Conservation (phyloP, 192 early-diverging fungal species). For the Coemansia sp. region DNA sequence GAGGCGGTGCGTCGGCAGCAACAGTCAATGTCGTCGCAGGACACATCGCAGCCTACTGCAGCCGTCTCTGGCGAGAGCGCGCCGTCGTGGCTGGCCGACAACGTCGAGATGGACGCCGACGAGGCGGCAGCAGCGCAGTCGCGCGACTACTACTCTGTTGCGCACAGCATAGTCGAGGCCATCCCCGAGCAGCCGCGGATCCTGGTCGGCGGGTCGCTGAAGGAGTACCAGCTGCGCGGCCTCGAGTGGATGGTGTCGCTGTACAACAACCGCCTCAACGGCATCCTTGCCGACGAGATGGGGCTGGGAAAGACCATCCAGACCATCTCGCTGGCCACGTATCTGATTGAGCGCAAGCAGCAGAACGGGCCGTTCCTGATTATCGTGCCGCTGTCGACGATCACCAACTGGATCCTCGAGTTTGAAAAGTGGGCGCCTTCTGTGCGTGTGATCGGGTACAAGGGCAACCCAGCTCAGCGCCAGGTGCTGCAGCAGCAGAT, state of each 20-base stretch:
- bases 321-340: conserved; percentile 79
- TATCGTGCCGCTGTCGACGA: conserved; percentile 92
- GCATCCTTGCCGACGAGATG: conserved; percentile 81
- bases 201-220: conserved; percentile 80
- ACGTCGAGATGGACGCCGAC: conserved; percentile 34
- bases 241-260: conserved; percentile 94
- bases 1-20: conserved; percentile 84
- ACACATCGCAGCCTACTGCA: conserved; percentile 36
- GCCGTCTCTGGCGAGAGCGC: conserved; percentile 7
- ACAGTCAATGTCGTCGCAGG: conserved; percentile 53
- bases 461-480: conserved; percentile 77
- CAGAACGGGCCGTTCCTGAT: conserved; percentile 95
- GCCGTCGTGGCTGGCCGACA: conserved; percentile 41
- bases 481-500: conserved; percentile 68
- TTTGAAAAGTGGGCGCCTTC: conserved; percentile 98
- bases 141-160: conserved; percentile 80
- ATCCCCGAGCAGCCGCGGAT: conserved; percentile 69
- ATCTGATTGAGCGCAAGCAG: conserved; percentile 80
- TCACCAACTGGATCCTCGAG: conserved; percentile 96
- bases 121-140: conserved; percentile 40
- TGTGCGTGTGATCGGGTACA: conserved; percentile 87
- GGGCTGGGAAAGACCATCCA: conserved; percentile 93
- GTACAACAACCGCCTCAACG: conserved; percentile 94
- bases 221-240: conserved; percentile 92
- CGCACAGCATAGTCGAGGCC: conserved; percentile 62